Evolutionary conservation across 257 asterid species (phyloP).

Genomic region (Salvia hispanica): DNA sequence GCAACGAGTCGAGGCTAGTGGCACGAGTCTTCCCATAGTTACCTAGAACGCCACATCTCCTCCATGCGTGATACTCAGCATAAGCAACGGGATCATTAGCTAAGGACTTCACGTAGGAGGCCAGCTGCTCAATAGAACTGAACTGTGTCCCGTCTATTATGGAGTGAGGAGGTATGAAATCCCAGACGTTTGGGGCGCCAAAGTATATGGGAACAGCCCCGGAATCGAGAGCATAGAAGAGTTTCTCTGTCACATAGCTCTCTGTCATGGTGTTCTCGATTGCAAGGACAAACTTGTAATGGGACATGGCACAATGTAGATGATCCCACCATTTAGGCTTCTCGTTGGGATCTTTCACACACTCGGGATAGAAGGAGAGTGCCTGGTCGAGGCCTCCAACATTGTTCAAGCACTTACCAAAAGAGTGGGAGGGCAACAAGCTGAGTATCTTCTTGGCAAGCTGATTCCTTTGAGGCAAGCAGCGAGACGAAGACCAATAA

Average conservation of each 20-base stretch:
- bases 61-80: slow-evolving; percentile 95
- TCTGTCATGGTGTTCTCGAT: slow-evolving; percentile 87
- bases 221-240: slow-evolving; percentile 89
- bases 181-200: slow-evolving; percentile 93
- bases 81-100: slow-evolving; percentile 88
- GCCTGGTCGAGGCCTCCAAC: slow-evolving; percentile 87
- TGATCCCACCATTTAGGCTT: slow-evolving; percentile 97
- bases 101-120: slow-evolving; percentile 64
- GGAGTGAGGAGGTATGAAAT: slow-evolving; percentile 91
- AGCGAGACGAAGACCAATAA: slow-evolving; percentile 98
- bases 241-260: slow-evolving; percentile 92
- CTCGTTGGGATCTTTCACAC: slow-evolving; percentile 57
- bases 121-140: slow-evolving; percentile 69
- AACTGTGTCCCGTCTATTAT: slow-evolving; percentile 84
- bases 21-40: slow-evolving; percentile 70
- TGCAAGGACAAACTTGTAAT: slow-evolving; percentile 92
- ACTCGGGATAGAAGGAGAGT: slow-evolving; percentile 71
- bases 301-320: slow-evolving; percentile 95
- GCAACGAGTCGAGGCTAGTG: slow-evolving; percentile 80
- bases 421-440: slow-evolving; percentile 77
- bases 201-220: slow-evolving; percentile 95
- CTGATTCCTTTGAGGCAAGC: slow-evolving; percentile 77
- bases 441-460: slow-evolving; percentile 71
- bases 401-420: slow-evolving; percentile 94
- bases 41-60: slow-evolving; percentile 92